Evolutionary conservation across 2,329 filamentous ascomycete genomes (phyloP), one percentile per base, ranked within the genome.

Genomic region (Diplodia sapinea): DNA sequence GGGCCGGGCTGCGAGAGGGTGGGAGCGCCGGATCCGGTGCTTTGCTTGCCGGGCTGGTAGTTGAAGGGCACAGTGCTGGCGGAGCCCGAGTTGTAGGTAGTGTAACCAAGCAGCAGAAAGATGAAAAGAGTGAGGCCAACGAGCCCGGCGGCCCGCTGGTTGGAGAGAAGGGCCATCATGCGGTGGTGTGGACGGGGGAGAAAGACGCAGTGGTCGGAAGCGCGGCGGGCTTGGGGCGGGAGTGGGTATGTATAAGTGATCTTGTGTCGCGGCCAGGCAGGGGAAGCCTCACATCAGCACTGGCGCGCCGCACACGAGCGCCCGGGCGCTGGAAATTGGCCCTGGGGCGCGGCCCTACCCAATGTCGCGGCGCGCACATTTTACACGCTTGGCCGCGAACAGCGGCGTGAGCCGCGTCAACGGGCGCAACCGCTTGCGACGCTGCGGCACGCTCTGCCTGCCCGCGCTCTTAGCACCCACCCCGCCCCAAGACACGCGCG

Each of bases 171-270:
- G 50, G 57, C 56, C 66, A 64, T 63, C 29, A 36, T 55, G 66
- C 43, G 56, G 57, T 23, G 65, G 9, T 13, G 31, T 31, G 51
- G 56, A 17, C 20, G 50, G 55, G 38, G 43, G 49, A 9, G 47
- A 54, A 13, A 31, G 52, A 54, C 33, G 52, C 15, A 50, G 38
- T 40, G 26, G 26, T 20, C 51, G 63, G 67, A 62, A 64, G 55
- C 23, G 43, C 31, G 52, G 55, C 23, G 20, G 43, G 29, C 17
- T 38, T 38, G 36, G 56, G 52, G 63, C 51, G 49, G 49, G 47
- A 74, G 65, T 74, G 40, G 72, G 71, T 74, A 36, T 49, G 55
- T 61, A 65, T 67, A 51, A 67, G 64, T 51, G 49, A 56, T 66
- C 33, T 31, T 33, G 47, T 31, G 47, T 51, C 26, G 65, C 43